A percentile compares a stretch with the other conserved stretches of the same genome.
These are phyloP conservation scores for Epithemia pelagica DNA, from an alignment of 108 stramenopile genomes.

Conservation along the genomic window DNA sequence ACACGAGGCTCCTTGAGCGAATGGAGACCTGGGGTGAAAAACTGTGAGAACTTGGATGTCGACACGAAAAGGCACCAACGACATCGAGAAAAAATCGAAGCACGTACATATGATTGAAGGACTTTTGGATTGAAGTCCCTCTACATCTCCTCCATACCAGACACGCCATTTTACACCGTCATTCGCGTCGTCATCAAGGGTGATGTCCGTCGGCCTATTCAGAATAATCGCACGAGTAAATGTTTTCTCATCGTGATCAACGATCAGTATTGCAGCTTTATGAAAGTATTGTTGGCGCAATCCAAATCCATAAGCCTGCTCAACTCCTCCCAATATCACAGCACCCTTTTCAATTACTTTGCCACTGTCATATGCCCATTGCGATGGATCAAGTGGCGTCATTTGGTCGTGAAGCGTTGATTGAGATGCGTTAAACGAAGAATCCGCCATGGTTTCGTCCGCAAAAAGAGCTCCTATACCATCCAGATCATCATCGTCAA, in stretches of 20 bases:
- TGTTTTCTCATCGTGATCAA: conserved; percentile 37
- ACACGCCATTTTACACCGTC: conserved; percentile 46
- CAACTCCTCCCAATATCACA: conserved; percentile 70
- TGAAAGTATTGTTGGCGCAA: conserved; percentile 79
- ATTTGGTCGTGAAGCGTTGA: neutral
- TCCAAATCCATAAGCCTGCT: conserved; percentile 73
- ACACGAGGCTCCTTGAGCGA: conserved; percentile 48
- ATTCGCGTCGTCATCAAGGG: conserved; percentile 39
- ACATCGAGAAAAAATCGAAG: too few species aligned
- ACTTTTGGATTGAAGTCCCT: conserved; percentile 49
- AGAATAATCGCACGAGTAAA: conserved; percentile 71
- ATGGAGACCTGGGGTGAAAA: conserved; percentile 31
- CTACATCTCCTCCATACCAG: conserved; percentile 68
- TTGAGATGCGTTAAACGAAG: neutral
- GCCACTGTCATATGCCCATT: conserved; percentile 78
- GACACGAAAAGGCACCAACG: too few species aligned
- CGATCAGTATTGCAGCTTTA: conserved; percentile 58
- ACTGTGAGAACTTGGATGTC: too few species aligned
- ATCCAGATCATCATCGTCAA: conserved; percentile 39
- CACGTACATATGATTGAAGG: conserved; percentile 63
- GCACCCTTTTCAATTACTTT: conserved; percentile 71
- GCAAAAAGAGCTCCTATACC: conserved; percentile 62
- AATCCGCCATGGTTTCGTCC: conserved; percentile 7
- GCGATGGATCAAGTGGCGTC: conserved; percentile 34
- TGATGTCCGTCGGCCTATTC: conserved; percentile 65